phyloP scores from a whole-genome alignment of 192 early-diverging fungal genomes.

The Helicostylum pulchrum region DNA sequence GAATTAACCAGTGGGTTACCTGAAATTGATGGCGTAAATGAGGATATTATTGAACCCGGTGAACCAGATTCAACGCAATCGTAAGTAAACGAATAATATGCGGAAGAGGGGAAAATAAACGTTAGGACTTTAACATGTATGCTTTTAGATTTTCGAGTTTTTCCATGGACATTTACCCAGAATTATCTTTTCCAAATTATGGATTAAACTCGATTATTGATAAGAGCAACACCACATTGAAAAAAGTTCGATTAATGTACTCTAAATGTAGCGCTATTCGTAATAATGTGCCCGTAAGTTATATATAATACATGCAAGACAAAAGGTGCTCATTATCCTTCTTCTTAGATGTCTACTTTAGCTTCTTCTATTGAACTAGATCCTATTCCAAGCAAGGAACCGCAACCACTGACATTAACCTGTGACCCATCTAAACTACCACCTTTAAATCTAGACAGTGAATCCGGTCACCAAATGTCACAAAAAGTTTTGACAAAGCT shows the following conservation, averaged over 20 bases:
- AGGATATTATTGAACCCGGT: not conserved
- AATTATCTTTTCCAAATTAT: slow-evolving; percentile 33
- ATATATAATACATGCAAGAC: not conserved
- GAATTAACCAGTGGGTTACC: slow-evolving; percentile 39
- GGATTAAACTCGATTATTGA: slow-evolving; percentile 40
- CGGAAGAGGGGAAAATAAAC: slow-evolving; percentile 1
- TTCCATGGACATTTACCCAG: slow-evolving; percentile 29
- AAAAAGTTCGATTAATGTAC: slow-evolving; percentile 43
- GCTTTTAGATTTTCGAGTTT: not conserved
- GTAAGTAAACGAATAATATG: not conserved
- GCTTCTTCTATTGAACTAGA: slow-evolving; percentile 2
- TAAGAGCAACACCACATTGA: slow-evolving; percentile 39
- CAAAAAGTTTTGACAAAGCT: slow-evolving; percentile 62
- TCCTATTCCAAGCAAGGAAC: not conserved
- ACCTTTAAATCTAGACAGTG: slow-evolving; percentile 52
- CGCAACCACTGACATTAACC: not conserved
- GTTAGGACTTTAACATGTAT: not conserved
- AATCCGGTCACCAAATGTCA: slow-evolving; percentile 56
- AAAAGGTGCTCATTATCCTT: not conserved
- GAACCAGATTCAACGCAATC: not conserved
- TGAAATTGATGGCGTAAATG: slow-evolving; percentile 28
- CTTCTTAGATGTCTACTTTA: slow-evolving; percentile 2
- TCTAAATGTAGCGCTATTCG: slow-evolving; percentile 41
- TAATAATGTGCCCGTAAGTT: slow-evolving; percentile 38
- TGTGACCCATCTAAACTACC: slow-evolving; percentile 16